phyloP scores from a whole-genome alignment of 2,329 filamentous ascomycete genomes.

The Passalora sequoiae region DNA sequence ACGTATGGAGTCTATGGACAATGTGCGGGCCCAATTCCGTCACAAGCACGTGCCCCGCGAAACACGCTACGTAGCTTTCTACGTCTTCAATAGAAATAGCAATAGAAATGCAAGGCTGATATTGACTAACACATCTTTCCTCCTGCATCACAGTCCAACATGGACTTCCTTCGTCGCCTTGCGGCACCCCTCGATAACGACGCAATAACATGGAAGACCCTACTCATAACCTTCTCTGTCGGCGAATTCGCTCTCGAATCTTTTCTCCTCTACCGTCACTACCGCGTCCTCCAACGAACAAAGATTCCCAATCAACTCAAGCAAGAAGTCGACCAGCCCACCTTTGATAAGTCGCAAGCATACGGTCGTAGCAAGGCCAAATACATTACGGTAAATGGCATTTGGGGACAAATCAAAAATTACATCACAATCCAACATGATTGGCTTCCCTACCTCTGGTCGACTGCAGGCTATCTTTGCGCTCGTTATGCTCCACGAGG shows the following conservation, averaged over 20 bases:
- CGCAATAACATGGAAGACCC: conserved; percentile 92
- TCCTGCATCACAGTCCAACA: conserved; percentile 12
- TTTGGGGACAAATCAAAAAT: conserved; percentile 85
- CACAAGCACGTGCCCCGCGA: no score
- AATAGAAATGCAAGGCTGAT: no score
- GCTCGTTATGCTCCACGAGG: conserved; percentile 65
- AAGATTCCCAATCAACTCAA: conserved; percentile 80
- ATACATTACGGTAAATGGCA: conserved; percentile 72
- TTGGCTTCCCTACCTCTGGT: conserved; percentile 86
- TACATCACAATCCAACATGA: conserved; percentile 85
- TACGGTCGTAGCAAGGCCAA: conserved; percentile 95
- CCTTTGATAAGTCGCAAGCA: conserved; percentile 77
- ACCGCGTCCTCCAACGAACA: conserved; percentile 73
- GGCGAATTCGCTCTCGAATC: conserved; percentile 88
- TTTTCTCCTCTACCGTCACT: conserved; percentile 84
- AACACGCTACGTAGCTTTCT: no score
- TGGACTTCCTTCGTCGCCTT: conserved; percentile 54
- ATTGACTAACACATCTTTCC: no score
- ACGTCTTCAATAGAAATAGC: no score
- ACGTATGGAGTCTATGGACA: no score
- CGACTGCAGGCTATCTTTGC: conserved; percentile 69
- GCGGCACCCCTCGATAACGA: conserved; percentile 84
- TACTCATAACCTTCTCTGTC: conserved; percentile 90
- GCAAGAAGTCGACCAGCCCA: conserved; percentile 80
- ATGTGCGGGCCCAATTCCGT: no score